Evolutionary conservation across 805 yeast genomes (phyloP), one percentile per base, ranked within the genome.

Genomic region (Ascoidea rubescens): DNA sequence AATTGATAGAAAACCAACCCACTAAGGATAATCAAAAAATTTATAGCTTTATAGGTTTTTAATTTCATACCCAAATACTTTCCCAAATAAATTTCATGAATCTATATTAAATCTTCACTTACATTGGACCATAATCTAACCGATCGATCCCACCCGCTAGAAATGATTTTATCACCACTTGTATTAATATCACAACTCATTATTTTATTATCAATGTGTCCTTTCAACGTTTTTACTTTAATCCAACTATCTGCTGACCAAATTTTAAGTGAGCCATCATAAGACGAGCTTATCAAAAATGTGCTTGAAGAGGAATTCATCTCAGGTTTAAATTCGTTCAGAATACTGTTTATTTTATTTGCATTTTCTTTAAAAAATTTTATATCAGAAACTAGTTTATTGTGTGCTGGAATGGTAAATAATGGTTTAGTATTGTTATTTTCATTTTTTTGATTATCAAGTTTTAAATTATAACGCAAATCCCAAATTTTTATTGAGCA

Each of bases 401-500:
- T 76, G 65, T 91, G 97, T 0, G 91, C 89, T 5, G 88, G 81
- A 4, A 91, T 76, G 0, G 82, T 68, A 37, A 64, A 68, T 21
- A 55, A 45, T 5, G 61, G 50, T 3, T 62, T 37, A 6, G 48
- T 48, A 28, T 51, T 51, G 17, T 48, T 46, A 33, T 52, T 48
- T 31, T 49, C 31, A 5, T 50, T 54, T 46, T 60, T 54, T 7
- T 52, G 14, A 5, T 12, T 16, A 8, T 21, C 31, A 3, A 70
- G 71, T 52, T 70, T 71, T 48, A 60, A 54, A 14, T 58, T 57
- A 52, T 58, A 62, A 44, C 99, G 71, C 44, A 91, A 51, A 67
- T 91, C 99, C 97, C 97, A 91, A 1, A 90, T 72, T 59, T 84
- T 84, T 7, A 88, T 74, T 1, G 79, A 67, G 33, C 88, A 80